phyloP scores from a whole-genome alignment of 2,329 filamentous ascomycete genomes.

The Pestalotiopsis sp. region DNA sequence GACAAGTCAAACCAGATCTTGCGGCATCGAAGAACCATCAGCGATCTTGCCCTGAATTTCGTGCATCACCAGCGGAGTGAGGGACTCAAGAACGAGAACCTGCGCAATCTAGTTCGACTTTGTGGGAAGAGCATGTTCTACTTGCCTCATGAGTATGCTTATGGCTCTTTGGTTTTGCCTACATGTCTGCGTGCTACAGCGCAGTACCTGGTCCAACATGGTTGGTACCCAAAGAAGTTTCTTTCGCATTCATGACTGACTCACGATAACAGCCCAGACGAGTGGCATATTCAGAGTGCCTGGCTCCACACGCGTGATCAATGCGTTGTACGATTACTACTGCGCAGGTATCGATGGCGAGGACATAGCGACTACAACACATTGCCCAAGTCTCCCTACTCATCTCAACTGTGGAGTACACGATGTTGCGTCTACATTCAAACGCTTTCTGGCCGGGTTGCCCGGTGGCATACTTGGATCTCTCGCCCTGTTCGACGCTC shows the following conservation, averaged over 20 bases:
- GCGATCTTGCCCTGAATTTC: constrained; percentile 54
- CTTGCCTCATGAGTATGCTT: constrained; percentile 61
- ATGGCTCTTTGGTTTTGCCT: constrained; percentile 60
- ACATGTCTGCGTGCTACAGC: constrained; percentile 69
- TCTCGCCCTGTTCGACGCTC: constrained; percentile 60
- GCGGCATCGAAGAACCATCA: constrained; percentile 56
- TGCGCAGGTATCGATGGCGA: constrained; percentile 52
- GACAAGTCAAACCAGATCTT: constrained; percentile 31
- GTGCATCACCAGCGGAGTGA: constrained; percentile 46
- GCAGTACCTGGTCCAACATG: constrained; percentile 65
- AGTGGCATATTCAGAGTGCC: constrained; percentile 67
- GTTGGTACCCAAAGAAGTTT: constrained; percentile 36
- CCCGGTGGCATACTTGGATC: constrained; percentile 70
- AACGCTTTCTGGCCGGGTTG: constrained; percentile 63
- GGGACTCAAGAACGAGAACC: constrained; percentile 49
- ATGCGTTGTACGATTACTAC: constrained; percentile 66
- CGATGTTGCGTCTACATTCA: constrained; percentile 70
- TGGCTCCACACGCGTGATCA: constrained; percentile 59
- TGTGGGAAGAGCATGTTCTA: constrained; percentile 66
- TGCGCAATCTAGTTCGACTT: constrained; percentile 63
- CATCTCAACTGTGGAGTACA: constrained; percentile 64
- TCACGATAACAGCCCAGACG: constrained; percentile 40
- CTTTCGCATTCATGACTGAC: constrained; percentile 20
- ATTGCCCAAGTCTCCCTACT: constrained; percentile 59
- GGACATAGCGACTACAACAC: constrained; percentile 59